Conservation (phyloP, 1,284 basidiomycete species). For the Pseudozyma thailandica region DNA sequence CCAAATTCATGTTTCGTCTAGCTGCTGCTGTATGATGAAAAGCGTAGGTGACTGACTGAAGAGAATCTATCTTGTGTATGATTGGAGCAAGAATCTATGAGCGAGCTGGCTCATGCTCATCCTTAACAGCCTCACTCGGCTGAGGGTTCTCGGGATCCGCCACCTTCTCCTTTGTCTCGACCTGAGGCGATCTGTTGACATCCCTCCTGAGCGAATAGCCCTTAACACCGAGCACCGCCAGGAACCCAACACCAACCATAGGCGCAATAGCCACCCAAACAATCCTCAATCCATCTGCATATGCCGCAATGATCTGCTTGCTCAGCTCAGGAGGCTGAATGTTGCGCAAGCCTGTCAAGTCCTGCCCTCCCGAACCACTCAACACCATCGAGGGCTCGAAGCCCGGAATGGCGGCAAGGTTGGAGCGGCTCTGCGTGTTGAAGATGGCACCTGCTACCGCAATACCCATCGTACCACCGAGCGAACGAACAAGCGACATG, state of each 20-base stretch:
- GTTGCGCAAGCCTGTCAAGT: constrained; percentile 36
- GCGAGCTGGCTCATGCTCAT: constrained; percentile 2
- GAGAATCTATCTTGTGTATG: too few species aligned
- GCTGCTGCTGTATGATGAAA: too few species aligned
- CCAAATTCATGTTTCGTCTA: too few species aligned
- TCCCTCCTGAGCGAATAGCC: constrained; percentile 46
- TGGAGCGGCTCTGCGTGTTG: constrained; percentile 43
- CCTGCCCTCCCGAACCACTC: constrained; percentile 33
- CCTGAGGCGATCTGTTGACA: constrained; percentile 25
- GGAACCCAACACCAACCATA: constrained; percentile 62
- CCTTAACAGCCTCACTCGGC: not conserved
- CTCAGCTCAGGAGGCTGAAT: constrained; percentile 66
- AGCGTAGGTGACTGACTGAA: too few species aligned
- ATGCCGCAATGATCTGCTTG: constrained; percentile 75
- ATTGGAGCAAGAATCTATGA: too few species aligned
- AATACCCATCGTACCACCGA: constrained; percentile 58
- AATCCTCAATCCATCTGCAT: constrained; percentile 75
- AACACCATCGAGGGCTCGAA: constrained; percentile 19
- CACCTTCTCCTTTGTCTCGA: constrained; percentile 16
- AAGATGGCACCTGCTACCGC: constrained; percentile 56
- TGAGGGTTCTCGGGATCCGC: constrained; percentile 24
- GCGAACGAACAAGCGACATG: constrained; percentile 49
- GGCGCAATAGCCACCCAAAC: constrained; percentile 76
- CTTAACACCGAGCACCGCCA: constrained; percentile 53
- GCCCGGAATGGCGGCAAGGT: constrained; percentile 27